A percentile compares a stretch with the other conserved stretches of the same genome.
Evolutionary conservation across 2,329 filamentous ascomycete species (phyloP).

Genomic region (Teratosphaeria destructans): DNA sequence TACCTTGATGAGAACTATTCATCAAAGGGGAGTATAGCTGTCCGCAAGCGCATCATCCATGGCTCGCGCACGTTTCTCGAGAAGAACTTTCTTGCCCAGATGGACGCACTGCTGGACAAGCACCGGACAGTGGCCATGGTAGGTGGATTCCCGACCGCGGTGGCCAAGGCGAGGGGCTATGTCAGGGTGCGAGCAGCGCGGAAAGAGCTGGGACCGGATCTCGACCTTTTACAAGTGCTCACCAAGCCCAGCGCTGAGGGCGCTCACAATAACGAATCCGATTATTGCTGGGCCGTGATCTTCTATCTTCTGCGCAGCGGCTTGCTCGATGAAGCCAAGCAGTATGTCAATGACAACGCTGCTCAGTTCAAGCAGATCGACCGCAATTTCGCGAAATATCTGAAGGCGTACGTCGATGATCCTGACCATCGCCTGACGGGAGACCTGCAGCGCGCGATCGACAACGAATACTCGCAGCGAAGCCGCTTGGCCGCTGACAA

Average conservation of each 20-base stretch:
- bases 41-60: slow-evolving; percentile 69
- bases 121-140: slow-evolving; percentile 82
- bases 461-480: slow-evolving; percentile 79
- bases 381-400: slow-evolving; percentile 77
- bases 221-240: slow-evolving; percentile 62
- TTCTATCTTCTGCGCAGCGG: slow-evolving; percentile 86
- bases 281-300: slow-evolving; percentile 87
- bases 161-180: slow-evolving; percentile 87
- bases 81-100: slow-evolving; percentile 64
- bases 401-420: slow-evolving; percentile 70
- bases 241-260: slow-evolving; percentile 22
- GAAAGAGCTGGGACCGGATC: slow-evolving; percentile 72
- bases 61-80: slow-evolving; percentile 76
- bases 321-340: slow-evolving; percentile 69
- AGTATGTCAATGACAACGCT: slow-evolving; percentile 73
- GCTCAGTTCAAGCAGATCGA: slow-evolving; percentile 82
- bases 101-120: slow-evolving; percentile 68
- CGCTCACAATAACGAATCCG: slow-evolving; percentile 33
- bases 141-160: slow-evolving; percentile 75
- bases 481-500: slow-evolving; percentile 75
- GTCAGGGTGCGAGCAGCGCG: slow-evolving; percentile 69
- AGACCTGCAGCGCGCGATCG: slow-evolving; percentile 76
- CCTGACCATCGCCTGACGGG: slow-evolving; percentile 66
- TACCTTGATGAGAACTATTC: slow-evolving; percentile 68
- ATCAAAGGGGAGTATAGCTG: slow-evolving; percentile 51